These are phyloP conservation scores for Ceratonia siliqua DNA, from an alignment of 306 rosid species.

Conservation along the genomic window DNA sequence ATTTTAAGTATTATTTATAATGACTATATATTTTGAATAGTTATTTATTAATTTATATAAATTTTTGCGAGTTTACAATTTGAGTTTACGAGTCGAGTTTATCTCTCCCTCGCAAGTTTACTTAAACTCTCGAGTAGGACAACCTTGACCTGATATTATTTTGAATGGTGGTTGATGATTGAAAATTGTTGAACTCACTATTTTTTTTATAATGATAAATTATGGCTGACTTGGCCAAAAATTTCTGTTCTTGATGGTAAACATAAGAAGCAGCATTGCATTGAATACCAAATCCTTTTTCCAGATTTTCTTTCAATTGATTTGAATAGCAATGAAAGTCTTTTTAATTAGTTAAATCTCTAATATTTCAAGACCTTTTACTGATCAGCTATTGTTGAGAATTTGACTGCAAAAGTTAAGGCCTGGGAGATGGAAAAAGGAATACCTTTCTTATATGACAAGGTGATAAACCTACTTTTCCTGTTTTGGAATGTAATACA, in stretches of 20 bases:
- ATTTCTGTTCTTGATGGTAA: background rate
- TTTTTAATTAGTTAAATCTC: background rate
- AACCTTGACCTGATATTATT: background rate
- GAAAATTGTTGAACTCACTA: background rate
- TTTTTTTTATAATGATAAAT: background rate
- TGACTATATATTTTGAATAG: too few relatives aligned
- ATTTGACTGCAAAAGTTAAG: slow-evolving; percentile 71
- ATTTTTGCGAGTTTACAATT: too few relatives aligned
- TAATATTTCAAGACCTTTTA: slow-evolving; percentile 24
- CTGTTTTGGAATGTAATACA: background rate
- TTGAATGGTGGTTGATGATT: background rate
- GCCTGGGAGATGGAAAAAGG: slow-evolving; percentile 89
- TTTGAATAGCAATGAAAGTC: background rate
- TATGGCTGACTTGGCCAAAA: background rate
- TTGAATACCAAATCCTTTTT: background rate
- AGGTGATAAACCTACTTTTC: slow-evolving; percentile 53
- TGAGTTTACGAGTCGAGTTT: too few relatives aligned
- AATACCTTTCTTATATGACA: slow-evolving; percentile 81
- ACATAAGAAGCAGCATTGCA: background rate
- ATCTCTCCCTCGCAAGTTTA: too few relatives aligned
- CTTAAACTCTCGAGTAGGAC: too few relatives aligned
- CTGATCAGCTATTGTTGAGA: slow-evolving; percentile 65
- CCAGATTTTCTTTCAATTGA: background rate
- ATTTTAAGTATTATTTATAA: too few relatives aligned
- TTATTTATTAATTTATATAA: too few relatives aligned